Evolutionary conservation across 1,139 yeast genomes (phyloP), one percentile per base, ranked within the genome.

Genomic region (Zygosaccharomyces pseudobailii): DNA sequence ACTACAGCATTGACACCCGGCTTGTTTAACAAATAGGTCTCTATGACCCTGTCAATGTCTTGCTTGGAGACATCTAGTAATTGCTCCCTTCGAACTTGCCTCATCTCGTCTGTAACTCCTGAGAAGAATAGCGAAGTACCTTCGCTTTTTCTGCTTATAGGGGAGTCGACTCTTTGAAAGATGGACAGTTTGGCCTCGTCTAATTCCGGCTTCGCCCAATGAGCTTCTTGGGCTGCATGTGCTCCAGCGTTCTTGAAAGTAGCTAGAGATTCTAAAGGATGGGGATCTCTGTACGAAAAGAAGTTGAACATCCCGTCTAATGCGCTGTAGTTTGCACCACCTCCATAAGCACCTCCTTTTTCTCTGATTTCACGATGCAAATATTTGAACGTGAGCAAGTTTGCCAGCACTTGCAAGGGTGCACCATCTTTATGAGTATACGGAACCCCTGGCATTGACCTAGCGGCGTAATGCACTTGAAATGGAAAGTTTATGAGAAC

Each of bases 271-370:
- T 79, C 78, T 34, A 76, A 64, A 0, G 97, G 88, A 54, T 87
- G 83, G 17, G 98, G 98, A 67, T 92, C 98, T 58, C 98, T 78
- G 70, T 92, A 92, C 0, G 97, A 88, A 68, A 85, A 94, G 69
- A 78, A 89, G 44, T 86, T 79, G 58, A 90, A 78, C 2, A 83
- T 64, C 0, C 97, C 97, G 46, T 87, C 89, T 25, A 88, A 65
- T 0, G 94, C 90, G 61, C 84, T 87, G 63, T 82, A 90, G 17
- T 78, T 72, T 13, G 95, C 85, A 2, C 98, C 98, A 9, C 96
- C 97, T 6, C 98, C 98, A 62, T 92, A 92, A 0, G 98, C 98
- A 46, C 98, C 98, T 52, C 96, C 96, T 59, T 92, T 82, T 65
- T 92, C 98, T 57, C 98, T 79, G 37, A 92, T 82, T 53, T 89